Conservation (phyloP, 805 yeast genomes). For the Yueomyces sinensis region DNA sequence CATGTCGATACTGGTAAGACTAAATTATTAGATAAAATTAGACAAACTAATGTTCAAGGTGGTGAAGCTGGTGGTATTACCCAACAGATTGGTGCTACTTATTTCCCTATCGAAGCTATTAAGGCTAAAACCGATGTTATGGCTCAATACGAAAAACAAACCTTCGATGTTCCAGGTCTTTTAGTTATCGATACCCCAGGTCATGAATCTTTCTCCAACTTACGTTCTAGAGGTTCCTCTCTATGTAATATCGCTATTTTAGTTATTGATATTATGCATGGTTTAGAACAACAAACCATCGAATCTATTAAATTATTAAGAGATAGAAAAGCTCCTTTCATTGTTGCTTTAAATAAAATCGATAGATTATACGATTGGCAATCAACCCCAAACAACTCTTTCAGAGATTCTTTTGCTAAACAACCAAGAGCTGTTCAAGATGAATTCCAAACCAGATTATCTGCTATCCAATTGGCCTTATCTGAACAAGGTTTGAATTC, state of each 20-base stretch:
- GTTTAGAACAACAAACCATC: constrained; percentile 93
- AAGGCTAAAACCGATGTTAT: constrained; percentile 83
- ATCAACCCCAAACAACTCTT: constrained; percentile 77
- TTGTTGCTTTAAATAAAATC: constrained; percentile 93
- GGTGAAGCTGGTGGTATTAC: constrained; percentile 99
- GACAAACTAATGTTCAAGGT: constrained; percentile 99
- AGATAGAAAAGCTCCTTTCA: constrained; percentile 95
- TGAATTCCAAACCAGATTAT: constrained; percentile 81
- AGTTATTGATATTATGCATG: constrained; percentile 98
- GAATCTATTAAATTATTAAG: constrained; percentile 86
- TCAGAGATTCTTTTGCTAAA: constrained; percentile 81
- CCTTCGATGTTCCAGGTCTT: constrained; percentile 93
- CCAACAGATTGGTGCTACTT: constrained; percentile 99
- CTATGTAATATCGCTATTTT: constrained; percentile 97
- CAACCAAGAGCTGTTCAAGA: constrained; percentile 79
- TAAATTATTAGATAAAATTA: constrained; percentile 86
- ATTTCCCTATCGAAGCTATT: constrained; percentile 94
- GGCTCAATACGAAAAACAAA: constrained; percentile 72
- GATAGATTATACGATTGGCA: constrained; percentile 98
- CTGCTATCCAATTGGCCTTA: constrained; percentile 74
- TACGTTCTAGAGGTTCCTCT: constrained; percentile 98
- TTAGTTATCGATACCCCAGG: constrained; percentile 98
- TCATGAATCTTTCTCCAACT: constrained; percentile 96
- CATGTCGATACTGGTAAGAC: constrained; percentile 99
- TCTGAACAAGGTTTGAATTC: constrained; percentile 98